Conservation (phyloP, 2,329 filamentous ascomycete genomes). For the Penicillium olsonii region DNA sequence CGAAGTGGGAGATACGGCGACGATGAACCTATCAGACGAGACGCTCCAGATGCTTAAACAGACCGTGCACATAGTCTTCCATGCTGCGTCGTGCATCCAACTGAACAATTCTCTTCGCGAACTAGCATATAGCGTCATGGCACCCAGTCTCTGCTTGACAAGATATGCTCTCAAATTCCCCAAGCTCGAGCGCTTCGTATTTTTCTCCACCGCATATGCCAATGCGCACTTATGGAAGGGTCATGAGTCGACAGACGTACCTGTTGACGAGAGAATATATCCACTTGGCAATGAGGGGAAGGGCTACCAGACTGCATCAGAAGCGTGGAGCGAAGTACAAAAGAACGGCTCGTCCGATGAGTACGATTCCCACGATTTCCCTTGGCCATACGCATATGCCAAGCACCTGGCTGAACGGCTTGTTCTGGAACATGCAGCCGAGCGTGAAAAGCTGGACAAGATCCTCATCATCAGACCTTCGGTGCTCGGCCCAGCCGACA, state of each 20-base stretch:
- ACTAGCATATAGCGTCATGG: conserved; percentile 20
- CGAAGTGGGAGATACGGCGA: conserved; percentile 23
- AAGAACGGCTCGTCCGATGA: conserved; percentile 30
- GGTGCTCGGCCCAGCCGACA: conserved; percentile 24
- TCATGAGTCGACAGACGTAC: conserved; percentile 14
- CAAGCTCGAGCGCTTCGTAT: conserved; percentile 24
- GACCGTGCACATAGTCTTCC: conserved; percentile 23
- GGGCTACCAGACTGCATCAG: conserved; percentile 10
- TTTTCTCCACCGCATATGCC: conserved; percentile 23
- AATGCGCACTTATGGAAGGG: conserved; percentile 23
- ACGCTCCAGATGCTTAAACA: conserved; percentile 22
- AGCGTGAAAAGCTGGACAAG: conserved; percentile 18
- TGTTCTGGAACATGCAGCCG: conserved; percentile 16
- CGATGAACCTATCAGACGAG: conserved; percentile 21
- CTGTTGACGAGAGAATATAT: conserved; percentile 20
- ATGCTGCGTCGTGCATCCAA: conserved; percentile 18
- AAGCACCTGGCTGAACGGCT: conserved; percentile 16
- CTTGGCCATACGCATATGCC: conserved; percentile 4
- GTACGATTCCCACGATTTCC: conserved; percentile 24
- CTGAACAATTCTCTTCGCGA: conserved; percentile 22
- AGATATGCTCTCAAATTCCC: conserved; percentile 24
- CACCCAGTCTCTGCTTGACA: conserved; percentile 20
- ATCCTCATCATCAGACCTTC: conserved; percentile 27
- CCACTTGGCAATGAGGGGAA: conserved; percentile 12
- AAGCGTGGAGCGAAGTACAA: conserved; percentile 19